phyloP scores from a whole-genome alignment of 2,329 filamentous ascomycete genomes.

The Daldinia sp. region DNA sequence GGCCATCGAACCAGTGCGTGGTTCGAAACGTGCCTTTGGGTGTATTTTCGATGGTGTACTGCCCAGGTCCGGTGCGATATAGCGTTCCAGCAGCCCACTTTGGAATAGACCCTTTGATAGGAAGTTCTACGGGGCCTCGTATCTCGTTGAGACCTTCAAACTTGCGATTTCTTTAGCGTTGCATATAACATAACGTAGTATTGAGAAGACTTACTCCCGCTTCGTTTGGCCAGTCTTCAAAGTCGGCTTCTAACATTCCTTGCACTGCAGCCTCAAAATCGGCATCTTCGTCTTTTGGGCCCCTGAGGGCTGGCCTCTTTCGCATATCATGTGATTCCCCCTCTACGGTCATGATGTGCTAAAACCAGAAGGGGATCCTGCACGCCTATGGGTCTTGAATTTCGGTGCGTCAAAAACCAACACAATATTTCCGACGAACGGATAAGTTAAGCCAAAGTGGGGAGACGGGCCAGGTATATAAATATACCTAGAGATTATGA shows the following conservation, averaged over 20 bases:
- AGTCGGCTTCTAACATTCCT: slow-evolving; percentile 31
- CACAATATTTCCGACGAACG: not conserved
- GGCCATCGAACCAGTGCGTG: slow-evolving; percentile 84
- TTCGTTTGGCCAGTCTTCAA: slow-evolving; percentile 60
- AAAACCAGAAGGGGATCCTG: not conserved
- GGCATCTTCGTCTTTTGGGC: slow-evolving; percentile 29
- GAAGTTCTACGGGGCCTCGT: slow-evolving; percentile 68
- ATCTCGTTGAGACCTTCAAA: slow-evolving; percentile 75
- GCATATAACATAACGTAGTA: not conserved
- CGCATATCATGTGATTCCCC: not conserved
- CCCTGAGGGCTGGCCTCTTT: slow-evolving; percentile 2
- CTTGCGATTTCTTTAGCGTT: slow-evolving; percentile 51
- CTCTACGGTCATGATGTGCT: slow-evolving; percentile 6
- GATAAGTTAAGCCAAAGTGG: not conserved
- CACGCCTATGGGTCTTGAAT: not conserved
- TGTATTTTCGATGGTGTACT: slow-evolving; percentile 66
- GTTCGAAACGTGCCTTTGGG: slow-evolving; percentile 66
- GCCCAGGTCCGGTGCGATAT: slow-evolving; percentile 78
- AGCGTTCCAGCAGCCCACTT: slow-evolving; percentile 74
- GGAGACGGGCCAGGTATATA: not conserved
- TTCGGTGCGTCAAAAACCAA: not conserved
- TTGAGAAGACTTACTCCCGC: slow-evolving; percentile 52
- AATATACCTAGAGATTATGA: not conserved
- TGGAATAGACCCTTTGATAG: slow-evolving; percentile 72
- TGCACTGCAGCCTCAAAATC: slow-evolving; percentile 37